Base-by-base conservation (phyloP, 768 basidiomycete species). In the Suillus subalutaceus region DNA sequence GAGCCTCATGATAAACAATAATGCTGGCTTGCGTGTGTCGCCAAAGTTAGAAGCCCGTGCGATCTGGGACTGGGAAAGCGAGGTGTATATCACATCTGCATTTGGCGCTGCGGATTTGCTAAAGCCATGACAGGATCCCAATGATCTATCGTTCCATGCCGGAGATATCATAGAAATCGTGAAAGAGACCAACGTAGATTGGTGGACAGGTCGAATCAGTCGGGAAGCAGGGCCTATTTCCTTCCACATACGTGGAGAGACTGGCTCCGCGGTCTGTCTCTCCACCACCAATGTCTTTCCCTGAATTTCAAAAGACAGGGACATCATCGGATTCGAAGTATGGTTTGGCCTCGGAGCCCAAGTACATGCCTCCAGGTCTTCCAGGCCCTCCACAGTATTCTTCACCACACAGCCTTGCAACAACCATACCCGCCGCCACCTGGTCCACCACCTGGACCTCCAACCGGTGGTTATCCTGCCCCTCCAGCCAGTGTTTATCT, bases 151-250 rank as follows among this genome's bases (percentile, higher is more conserved):
- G 1, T 94, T 97, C 80, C 77, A 77, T 23, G 78, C 84, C 0
- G 94, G 93, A 5, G 94, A 96, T 65, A 79, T 89, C 44, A 88
- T 97, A 65, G 91, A 93, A 66, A 84, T 97, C 66, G 78, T 92
- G 57, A 85, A 90, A 66, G 93, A 96, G 74, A 91, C 87, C n/a
- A 94, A 95, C 67, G 80, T 83, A 1, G 94, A 96, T 74, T 96
- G 94, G 94, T 97, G 93, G 93, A 90, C 84, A 41, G 94, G 94
- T n/a, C 81, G 81, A 67, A 72, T 84, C 69, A 70, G 50, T 82
- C 88, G 37, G 89, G 30, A 83, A 79, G 63, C 83, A 89, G 57
- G 94, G 91, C 3, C 78, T 95, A 53, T 93, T 96, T 82, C 94
- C 94, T 0, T 84, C 90, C 26, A 85, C 84, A 69, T 90, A 93